Evolutionary conservation across 2,329 filamentous ascomycete genomes (phyloP), one percentile per base, ranked within the genome.

Genomic region (Colletotrichum truncatum): DNA sequence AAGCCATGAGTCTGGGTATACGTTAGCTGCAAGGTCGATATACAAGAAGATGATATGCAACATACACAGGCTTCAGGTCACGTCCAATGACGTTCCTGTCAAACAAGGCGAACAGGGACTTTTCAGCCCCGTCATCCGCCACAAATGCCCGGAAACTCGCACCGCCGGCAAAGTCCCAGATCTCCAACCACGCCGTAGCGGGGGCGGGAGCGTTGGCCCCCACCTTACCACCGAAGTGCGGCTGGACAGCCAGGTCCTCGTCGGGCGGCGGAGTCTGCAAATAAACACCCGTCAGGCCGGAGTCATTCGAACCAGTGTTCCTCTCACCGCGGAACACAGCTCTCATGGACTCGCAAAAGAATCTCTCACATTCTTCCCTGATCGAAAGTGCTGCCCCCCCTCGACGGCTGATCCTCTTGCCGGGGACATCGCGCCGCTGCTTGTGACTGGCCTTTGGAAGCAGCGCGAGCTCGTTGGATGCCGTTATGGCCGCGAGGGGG

Each of bases 301-400:
- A 95, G 91, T 89, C 91, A 89, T 89, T 86, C 85, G 84, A 82
- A 80, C 82, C 87, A 86, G 84, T 80, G 83, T 89, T 90, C 92
- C 91, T 90, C 93, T 97, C 94, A 97, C 93, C 94, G 87, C 91
- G 92, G 89, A 98, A 97, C 85, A 93, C 91, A 85, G 90, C 85
- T 84, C 89, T 92, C 90, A 97, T 93, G 87, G 90, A 91, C 91
- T 95, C 93, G 85, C 94, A 97, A 89, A 97, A 97, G 91, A 97
- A 95, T 87, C 94, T 98, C 94, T 97, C 94, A 97, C 94, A 97
- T 93, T 97, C 94, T 94, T 92, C 94, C 93, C 92, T 94, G 87
- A 97, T 97, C 85, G 91, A 90, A 83, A 93, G 89, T 92, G 93
- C 90, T 91, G 94, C 94, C 93, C 94, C 94, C 92, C 92, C 92